Base-by-base conservation (phyloP, 176 grass and related monocot genomes). In the Carex myosuroides region DNA sequence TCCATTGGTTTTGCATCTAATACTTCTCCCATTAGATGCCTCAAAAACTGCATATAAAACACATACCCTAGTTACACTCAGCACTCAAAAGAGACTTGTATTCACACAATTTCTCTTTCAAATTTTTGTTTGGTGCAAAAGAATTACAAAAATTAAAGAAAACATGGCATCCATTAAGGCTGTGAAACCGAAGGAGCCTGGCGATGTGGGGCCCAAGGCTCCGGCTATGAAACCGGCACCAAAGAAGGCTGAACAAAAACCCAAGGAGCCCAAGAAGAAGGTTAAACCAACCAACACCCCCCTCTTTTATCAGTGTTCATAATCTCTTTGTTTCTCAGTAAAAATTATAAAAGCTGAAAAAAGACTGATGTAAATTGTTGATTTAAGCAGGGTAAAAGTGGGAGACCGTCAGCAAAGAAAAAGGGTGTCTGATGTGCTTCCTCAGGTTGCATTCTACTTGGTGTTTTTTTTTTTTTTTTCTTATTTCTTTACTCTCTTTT, bases 261-360 rank as follows among this genome's bases (percentile, higher is more conserved):
- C 71, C 61, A 86, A 65, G 53, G 59, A 86, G 29, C 74, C 84
- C 58, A 86, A 70, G 56, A 86, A 80, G 84, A 79, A 85, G 84
- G 84, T 85, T 60, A 42, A 2, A 1, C 1, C 9, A 9, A 9
- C 22, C 22, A 24, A 24, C 22, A 24, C 39, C 4, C 39, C 6
- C 7, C 6, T 6, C 10, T 11, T 50, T 50, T 50, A 12, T 50
- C 10, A 50, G 46, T 50, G 46, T 50, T 9, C 8, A 46, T 61
- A 8, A 61, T 10, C 26, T 6, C 11, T 16, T 32, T 65, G 10
- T 66, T 33, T 33, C 64, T 67, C 17, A 8, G 5, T 69, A 69
- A 14, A 37, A 18, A 18, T 69, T 37, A 17, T 37, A 39, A 69
- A 17, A 37, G 1, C 1, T 1, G 29, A 69, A 6, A 69, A 30